Conservation (phyloP, 2,329 filamentous ascomycete genomes). For the Nemania sp. region DNA sequence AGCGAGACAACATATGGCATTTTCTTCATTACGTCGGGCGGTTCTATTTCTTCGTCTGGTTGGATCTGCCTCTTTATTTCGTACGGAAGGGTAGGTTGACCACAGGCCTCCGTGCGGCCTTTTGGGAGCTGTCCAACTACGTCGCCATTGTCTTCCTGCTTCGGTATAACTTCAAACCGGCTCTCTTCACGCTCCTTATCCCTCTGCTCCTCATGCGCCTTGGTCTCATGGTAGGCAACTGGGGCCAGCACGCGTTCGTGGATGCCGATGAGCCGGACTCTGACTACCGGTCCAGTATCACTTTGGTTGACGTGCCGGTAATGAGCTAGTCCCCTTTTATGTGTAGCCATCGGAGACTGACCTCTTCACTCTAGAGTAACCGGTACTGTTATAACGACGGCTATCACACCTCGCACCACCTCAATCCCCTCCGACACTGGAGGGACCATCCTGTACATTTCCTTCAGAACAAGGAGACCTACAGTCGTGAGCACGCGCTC, state of each 20-base stretch:
- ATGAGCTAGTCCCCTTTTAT: conserved; percentile 50
- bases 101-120: conserved; percentile 66
- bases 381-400: conserved; percentile 86
- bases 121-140: conserved; percentile 73
- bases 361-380: conserved; percentile 70
- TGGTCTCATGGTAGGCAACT: conserved; percentile 84
- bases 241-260: conserved; percentile 86
- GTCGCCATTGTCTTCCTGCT: conserved; percentile 63
- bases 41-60: conserved; percentile 80
- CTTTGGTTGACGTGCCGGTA: conserved; percentile 81
- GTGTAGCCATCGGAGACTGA: neutral
- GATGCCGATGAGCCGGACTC: conserved; percentile 80
- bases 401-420: conserved; percentile 84
- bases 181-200: conserved; percentile 73
- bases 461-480: conserved; percentile 74
- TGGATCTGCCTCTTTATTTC: conserved; percentile 82
- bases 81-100: conserved; percentile 68
- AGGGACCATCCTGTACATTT: conserved; percentile 82
- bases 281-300: conserved; percentile 83
- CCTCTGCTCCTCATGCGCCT: conserved; percentile 75
- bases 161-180: conserved; percentile 64
- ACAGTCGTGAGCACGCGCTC: conserved; percentile 74
- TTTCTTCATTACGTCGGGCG: conserved; percentile 79
- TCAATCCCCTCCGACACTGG: conserved; percentile 84
- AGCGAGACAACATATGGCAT: conserved; percentile 74